Conservation (phyloP, 2,329 filamentous ascomycete genomes). For the Pestalotiopsis sp. region DNA sequence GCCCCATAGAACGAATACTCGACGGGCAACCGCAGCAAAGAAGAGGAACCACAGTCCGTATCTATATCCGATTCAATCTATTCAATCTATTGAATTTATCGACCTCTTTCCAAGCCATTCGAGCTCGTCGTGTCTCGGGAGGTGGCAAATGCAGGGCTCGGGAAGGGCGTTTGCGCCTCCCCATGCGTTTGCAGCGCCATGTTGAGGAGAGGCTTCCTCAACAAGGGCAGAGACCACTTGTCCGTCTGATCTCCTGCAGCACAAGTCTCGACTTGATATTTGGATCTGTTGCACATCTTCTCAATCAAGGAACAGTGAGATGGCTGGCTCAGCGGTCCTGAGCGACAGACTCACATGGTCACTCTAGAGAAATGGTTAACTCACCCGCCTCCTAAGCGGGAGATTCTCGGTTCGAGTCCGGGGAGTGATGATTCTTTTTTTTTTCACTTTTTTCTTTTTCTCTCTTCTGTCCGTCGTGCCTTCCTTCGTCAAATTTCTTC, state of each 20-base stretch:
- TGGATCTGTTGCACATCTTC: not conserved
- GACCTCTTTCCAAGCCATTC: too few relatives aligned
- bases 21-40: too few relatives aligned
- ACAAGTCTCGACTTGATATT: not conserved
- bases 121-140: too few relatives aligned
- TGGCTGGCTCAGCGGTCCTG: not conserved
- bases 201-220: too few relatives aligned
- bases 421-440: not conserved
- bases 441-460: not conserved
- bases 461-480: not conserved
- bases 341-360: not conserved
- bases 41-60: too few relatives aligned
- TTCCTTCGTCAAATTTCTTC: not conserved
- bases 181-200: too few relatives aligned
- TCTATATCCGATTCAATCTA: too few relatives aligned
- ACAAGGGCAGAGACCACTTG: not conserved
- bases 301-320: not conserved
- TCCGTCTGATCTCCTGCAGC: not conserved
- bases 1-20: too few relatives aligned
- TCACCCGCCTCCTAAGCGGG: constrained; percentile 11
- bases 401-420: constrained; percentile 13
- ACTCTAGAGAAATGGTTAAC: constrained; percentile 14
- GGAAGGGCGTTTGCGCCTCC: too few relatives aligned
- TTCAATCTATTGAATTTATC: too few relatives aligned
- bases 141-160: too few relatives aligned